Base-by-base conservation (phyloP, 2,329 filamentous ascomycete species). In the Monosporascus cannonballus region DNA sequence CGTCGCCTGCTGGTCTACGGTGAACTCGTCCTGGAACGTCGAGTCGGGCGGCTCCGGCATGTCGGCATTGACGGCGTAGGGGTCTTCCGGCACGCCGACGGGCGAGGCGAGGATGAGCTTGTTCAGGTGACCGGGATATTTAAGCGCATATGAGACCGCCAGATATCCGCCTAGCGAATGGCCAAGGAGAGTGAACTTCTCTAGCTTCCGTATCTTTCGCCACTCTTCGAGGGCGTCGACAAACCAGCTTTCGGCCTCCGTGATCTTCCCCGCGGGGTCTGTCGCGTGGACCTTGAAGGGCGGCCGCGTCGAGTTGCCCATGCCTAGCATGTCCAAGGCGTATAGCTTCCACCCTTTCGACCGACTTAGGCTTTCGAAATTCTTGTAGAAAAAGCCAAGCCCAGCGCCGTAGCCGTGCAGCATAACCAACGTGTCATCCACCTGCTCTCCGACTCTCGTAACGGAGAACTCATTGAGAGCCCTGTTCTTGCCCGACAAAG, bases 321-420 rank as follows among this genome's bases (percentile, higher is more conserved):
- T 96, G 54, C 93, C 93, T 17, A 96, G 78, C 79, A 97, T 84
- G 65, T 99, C 93, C n/a, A 99, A 76, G 1, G 93, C 90, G 67
- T 94, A 97, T 18, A 99, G 73, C 64, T 90, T 92, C 85, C 94
- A 95, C 27, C 92, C 91, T 27, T 80, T 76, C 1, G 84, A 74
- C 18, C 92, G 84, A 46, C 87, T 92, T 36, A 99, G 73, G 6
- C 86, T 84, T 70, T 99, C 94, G 55, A 96, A 96, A 68, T 99
- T 99, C 73, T 94, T 93, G 78, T 96, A 99, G 77, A 96, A 99
- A 73, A 99, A 97, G 22, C 93, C 94, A 1, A 99, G 79, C 0
- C 94, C 94, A 2, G 94, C 94, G 47, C 94, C 94, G 69, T 99
- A 99, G 56, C 94, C 94, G 67, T 99, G 94, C 4, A 99, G 76